Conservation (phyloP, 352 stramenopile species). For the Phytophthora fragariaefolia region DNA sequence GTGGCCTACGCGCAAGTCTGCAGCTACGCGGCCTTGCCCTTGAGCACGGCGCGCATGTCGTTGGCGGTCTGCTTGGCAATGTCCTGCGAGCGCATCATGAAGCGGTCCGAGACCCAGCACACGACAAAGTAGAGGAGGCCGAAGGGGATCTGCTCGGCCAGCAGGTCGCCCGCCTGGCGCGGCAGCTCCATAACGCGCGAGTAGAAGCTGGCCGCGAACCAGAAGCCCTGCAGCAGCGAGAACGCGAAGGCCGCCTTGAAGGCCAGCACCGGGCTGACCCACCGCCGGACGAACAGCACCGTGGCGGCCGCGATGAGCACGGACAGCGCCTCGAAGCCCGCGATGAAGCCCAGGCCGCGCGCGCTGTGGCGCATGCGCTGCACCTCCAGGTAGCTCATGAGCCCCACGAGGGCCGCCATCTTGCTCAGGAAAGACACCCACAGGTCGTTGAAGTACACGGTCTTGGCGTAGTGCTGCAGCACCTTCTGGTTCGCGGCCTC, state of each 20-base stretch:
- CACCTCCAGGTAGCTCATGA: constrained; percentile 70
- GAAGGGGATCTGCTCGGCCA: constrained; percentile 69
- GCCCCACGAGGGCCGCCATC: constrained; percentile 66
- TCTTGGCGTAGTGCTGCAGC: constrained; percentile 83
- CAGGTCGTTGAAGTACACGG: constrained; percentile 86
- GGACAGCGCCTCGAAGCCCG: constrained; percentile 70
- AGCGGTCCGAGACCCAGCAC: constrained; percentile 81
- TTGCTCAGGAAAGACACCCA: constrained; percentile 88
- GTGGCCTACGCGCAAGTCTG: no score
- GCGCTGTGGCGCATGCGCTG: constrained; percentile 63
- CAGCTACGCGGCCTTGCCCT: constrained; percentile 32
- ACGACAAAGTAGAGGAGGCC: constrained; percentile 79
- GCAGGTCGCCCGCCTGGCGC: constrained; percentile 61
- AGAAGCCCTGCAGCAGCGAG: constrained; percentile 72
- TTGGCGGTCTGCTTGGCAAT: constrained; percentile 68
- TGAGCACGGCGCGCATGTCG: constrained; percentile 63
- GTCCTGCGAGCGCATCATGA: constrained; percentile 77
- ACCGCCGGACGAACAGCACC: constrained; percentile 70
- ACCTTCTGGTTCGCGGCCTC: constrained; percentile 69
- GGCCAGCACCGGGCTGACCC: constrained; percentile 62
- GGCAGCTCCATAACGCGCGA: constrained; percentile 52
- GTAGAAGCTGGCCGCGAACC: constrained; percentile 64
- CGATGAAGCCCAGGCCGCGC: constrained; percentile 57
- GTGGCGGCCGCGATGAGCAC: constrained; percentile 60
- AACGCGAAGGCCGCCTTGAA: constrained; percentile 86